phyloP scores from a whole-genome alignment of 1,284 basidiomycete genomes.

The Microbotryum scabiosae region DNA sequence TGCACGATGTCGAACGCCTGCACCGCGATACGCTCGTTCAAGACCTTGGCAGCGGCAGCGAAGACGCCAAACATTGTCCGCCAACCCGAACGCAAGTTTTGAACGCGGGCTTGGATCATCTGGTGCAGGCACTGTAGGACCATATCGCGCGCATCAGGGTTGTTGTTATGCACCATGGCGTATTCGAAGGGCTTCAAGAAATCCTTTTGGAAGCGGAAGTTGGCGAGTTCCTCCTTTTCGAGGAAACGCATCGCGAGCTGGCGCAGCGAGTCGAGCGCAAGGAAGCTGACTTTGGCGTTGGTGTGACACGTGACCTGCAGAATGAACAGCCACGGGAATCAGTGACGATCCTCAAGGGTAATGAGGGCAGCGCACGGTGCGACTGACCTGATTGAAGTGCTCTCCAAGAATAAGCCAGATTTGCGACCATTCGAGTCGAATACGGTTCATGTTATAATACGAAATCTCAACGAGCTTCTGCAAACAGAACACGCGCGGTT shows the following conservation, averaged over 20 bases:
- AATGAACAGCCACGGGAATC: slow-evolving; percentile 7
- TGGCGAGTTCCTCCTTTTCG: slow-evolving; percentile 94
- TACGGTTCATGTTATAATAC: slow-evolving; percentile 99
- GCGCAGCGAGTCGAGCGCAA: slow-evolving; percentile 93
- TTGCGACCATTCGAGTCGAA: slow-evolving; percentile 96
- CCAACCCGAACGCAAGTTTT: slow-evolving; percentile 97
- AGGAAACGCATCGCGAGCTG: slow-evolving; percentile 98
- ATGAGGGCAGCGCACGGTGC: not conserved
- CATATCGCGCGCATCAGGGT: slow-evolving; percentile 94
- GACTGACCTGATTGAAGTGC: slow-evolving; percentile 88
- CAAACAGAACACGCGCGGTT: slow-evolving; percentile 90
- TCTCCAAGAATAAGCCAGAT: slow-evolving; percentile 97
- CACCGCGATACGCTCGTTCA: slow-evolving; percentile 73
- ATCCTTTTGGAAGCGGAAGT: slow-evolving; percentile 99
- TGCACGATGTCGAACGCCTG: slow-evolving; percentile 96
- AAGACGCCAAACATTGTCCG: slow-evolving; percentile 98
- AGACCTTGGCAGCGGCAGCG: slow-evolving; percentile 83
- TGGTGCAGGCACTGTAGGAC: slow-evolving; percentile 97
- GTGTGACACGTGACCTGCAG: slow-evolving; percentile 99
- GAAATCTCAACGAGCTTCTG: slow-evolving; percentile 99
- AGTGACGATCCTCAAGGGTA: not conserved
- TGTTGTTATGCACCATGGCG: slow-evolving; percentile 93
- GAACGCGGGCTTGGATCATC: slow-evolving; percentile 92
- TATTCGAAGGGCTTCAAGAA: slow-evolving; percentile 97
- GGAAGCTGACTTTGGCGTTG: slow-evolving; percentile 93